Percentiles rank a stretch among this genome's conserved stretches.
Conservation (phyloP, 768 basidiomycete genomes). For the Auriscalpium microsporum region DNA sequence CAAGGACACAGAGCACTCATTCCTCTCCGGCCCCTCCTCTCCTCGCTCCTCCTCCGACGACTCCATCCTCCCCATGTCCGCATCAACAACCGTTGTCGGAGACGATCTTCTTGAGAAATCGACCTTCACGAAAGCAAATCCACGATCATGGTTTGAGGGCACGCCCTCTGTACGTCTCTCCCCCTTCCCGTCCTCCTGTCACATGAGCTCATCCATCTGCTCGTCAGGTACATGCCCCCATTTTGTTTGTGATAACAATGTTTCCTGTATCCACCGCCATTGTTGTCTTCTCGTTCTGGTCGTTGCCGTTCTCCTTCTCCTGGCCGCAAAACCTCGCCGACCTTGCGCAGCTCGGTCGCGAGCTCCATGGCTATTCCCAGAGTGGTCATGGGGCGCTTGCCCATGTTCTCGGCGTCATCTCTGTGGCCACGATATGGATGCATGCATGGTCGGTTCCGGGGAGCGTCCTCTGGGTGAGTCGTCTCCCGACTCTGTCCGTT, state of each 20-base stretch:
- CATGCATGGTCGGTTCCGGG: constrained; percentile 97
- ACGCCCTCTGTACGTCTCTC: constrained; percentile 9
- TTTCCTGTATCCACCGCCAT: constrained; percentile 60
- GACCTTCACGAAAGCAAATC: background rate
- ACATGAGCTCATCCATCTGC: constrained; percentile 13
- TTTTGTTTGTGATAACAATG: constrained; percentile 61
- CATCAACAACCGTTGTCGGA: background rate
- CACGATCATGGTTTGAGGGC: constrained; percentile 9
- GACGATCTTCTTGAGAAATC: constrained; percentile 7
- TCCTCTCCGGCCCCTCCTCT: constrained; percentile 8
- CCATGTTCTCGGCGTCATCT: constrained; percentile 79
- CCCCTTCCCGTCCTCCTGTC: background rate
- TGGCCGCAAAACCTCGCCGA: constrained; percentile 75
- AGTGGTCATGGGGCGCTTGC: constrained; percentile 52
- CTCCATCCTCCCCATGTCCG: constrained; percentile 13
- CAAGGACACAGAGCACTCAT: constrained; percentile 2
- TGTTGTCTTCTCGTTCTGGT: constrained; percentile 35
- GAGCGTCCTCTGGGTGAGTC: constrained; percentile 79
- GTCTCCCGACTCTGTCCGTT: background rate
- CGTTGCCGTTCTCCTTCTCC: constrained; percentile 62
- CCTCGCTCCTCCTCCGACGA: constrained; percentile 37
- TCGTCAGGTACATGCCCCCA: constrained; percentile 43
- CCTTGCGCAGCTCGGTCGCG: constrained; percentile 64
- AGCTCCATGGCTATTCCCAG: constrained; percentile 72
- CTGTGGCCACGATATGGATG: constrained; percentile 85